Percentiles rank a stretch among this genome's conserved stretches.
Evolutionary conservation across 805 yeast genomes (phyloP).

Genomic region (Lipomyces yamanashiensis): DNA sequence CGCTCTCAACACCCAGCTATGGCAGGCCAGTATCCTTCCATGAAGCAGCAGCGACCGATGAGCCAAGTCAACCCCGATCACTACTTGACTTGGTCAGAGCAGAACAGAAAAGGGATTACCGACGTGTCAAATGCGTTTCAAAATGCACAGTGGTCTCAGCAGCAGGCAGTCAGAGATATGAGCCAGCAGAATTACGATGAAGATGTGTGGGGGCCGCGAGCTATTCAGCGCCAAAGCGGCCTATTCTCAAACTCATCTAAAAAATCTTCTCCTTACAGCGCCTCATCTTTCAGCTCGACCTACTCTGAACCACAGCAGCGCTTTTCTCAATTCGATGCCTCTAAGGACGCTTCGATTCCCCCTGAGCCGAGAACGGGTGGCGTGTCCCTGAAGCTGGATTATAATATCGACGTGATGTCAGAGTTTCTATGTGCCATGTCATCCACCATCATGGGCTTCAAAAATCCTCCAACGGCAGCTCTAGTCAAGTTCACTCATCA

Average conservation of each 20-base stretch:
- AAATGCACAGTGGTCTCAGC: background rate
- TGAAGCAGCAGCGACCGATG: constrained; percentile 10
- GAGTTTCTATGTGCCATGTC: constrained; percentile 77
- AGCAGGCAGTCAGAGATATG: background rate
- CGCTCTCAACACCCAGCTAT: background rate
- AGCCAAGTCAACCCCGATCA: constrained; percentile 3
- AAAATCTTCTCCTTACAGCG: background rate
- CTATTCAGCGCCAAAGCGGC: background rate
- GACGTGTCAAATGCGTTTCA: constrained; percentile 7
- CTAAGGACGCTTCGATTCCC: background rate
- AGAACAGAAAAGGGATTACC: background rate
- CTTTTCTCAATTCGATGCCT: background rate
- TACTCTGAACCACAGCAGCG: background rate
- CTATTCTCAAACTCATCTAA: background rate
- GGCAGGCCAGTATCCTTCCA: background rate
- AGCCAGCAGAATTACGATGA: background rate
- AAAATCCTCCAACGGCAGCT: constrained; percentile 49
- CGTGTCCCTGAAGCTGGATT: constrained; percentile 75
- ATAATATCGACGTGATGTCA: constrained; percentile 77
- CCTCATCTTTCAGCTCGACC: background rate
- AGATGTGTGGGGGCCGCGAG: constrained; percentile 1
- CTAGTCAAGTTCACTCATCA: constrained; percentile 65
- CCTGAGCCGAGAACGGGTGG: constrained; percentile 59
- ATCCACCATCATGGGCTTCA: constrained; percentile 53
- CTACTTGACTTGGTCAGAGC: background rate